These are phyloP conservation scores for Botryotinia convoluta DNA, from an alignment of 2,329 filamentous ascomycete genomes.

Conservation along the genomic window DNA sequence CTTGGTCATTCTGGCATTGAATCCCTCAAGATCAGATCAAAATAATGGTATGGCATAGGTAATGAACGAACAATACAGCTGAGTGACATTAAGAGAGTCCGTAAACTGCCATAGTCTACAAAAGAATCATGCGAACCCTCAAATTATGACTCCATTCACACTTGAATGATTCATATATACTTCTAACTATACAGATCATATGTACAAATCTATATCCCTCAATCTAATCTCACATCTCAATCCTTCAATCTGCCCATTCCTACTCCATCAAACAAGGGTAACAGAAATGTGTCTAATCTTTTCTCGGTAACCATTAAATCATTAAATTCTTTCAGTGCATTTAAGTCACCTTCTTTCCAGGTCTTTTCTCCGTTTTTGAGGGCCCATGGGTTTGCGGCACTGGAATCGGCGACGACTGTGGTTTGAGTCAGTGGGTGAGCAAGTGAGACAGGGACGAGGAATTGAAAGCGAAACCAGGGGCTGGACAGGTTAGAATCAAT, in stretches of 20 bases:
- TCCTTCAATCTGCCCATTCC: constrained; percentile 36
- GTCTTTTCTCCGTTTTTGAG: constrained; percentile 22
- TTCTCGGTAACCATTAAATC: constrained; percentile 35
- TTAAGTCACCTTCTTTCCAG: constrained; percentile 45
- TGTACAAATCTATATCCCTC: neutral
- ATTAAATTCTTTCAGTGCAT: constrained; percentile 52
- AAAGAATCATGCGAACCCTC: neutral
- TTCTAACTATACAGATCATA: neutral
- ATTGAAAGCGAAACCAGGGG: neutral
- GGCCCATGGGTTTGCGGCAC: constrained; percentile 37
- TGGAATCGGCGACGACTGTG: constrained; percentile 44
- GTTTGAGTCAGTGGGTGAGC: neutral
- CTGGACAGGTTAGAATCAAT: neutral
- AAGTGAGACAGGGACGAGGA: neutral
- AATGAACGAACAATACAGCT: neutral
- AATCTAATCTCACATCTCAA: neutral
- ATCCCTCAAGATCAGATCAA: neutral
- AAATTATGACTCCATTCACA: neutral
- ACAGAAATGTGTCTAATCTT: constrained; percentile 40
- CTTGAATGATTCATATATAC: neutral
- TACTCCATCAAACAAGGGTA: constrained; percentile 44
- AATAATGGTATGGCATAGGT: neutral
- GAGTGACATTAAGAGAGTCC: neutral
- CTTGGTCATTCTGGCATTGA: neutral
- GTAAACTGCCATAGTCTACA: neutral